Evolutionary conservation across 805 yeast species (phyloP).

Genomic region (Tetrapisispora nanseiensis): DNA sequence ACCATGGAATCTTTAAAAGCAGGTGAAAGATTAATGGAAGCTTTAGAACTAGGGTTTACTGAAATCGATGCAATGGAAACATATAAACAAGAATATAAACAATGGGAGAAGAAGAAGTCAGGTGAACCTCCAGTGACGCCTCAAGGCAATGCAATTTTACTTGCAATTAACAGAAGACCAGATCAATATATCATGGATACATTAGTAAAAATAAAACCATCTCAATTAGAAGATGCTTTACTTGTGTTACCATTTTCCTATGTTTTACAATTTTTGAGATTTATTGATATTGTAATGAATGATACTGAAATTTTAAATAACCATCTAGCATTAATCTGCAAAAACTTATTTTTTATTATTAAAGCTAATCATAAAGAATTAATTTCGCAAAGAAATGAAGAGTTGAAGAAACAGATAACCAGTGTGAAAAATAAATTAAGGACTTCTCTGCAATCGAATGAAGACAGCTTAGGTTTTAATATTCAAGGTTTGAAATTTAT

Average conservation of each 20-base stretch:
- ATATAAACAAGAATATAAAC: constrained; percentile 36
- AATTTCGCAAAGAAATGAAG: constrained; percentile 54
- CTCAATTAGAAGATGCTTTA: constrained; percentile 88
- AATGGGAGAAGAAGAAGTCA: constrained; percentile 36
- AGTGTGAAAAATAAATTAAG: constrained; percentile 57
- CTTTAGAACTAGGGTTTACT: constrained; percentile 69
- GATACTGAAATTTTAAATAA: constrained; percentile 37
- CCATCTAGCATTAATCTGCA: constrained; percentile 56
- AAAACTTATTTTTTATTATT: constrained; percentile 66
- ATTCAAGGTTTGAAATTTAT: constrained; percentile 70
- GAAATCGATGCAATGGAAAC: constrained; percentile 53
- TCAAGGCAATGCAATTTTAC: constrained; percentile 56
- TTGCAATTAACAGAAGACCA: constrained; percentile 63
- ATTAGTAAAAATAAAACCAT: constrained; percentile 58
- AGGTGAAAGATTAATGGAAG: constrained; percentile 88
- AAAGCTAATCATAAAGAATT: constrained; percentile 71
- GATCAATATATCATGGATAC: constrained; percentile 71
- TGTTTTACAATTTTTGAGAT: constrained; percentile 57
- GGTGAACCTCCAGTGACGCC: constrained; percentile 51
- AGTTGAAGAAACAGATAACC: constrained; percentile 53
- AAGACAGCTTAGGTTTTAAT: constrained; percentile 68
- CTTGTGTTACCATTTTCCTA: constrained; percentile 84
- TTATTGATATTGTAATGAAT: constrained; percentile 67
- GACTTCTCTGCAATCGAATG: constrained; percentile 39
- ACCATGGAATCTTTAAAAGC: constrained; percentile 88